Evolutionary conservation across 1,284 basidiomycete genomes (phyloP), one percentile per base, ranked within the genome.

Genomic region (Fomitopsis schrenkii): DNA sequence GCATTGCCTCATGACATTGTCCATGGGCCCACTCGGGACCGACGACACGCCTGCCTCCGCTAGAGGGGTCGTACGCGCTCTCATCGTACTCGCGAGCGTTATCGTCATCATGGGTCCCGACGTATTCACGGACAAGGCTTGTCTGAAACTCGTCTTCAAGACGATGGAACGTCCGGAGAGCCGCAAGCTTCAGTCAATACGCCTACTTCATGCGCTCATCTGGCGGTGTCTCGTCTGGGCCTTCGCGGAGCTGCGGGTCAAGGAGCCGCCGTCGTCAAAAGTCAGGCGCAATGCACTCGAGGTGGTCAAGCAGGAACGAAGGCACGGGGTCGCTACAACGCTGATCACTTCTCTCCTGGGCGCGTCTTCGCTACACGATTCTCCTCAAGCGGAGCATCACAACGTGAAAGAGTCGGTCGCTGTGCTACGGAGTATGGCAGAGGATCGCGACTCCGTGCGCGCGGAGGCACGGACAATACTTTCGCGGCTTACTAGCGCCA

Each of bases 151-250:
- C 36, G 68, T 81, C 41, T 63, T 81, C 8, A 68, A 71, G 7
- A 69, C 73, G 1, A 70, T 84, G 15, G 70, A 67, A 6, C 63
- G 67, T 50, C 65, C 76, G 2, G 69, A 72, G 9, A 67, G 57
- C 1, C 75, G 78, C 62, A 73, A 75, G 54, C 70, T 71, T 22
- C 68, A 70, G 10, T 59, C 69, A 14, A 69, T 79, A 9, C 73
- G 74, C 10, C 69, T 72, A 9, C 68, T 83, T 9, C 79, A 81
- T 56, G 67, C 78, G 0, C 77, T 79, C 44, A 69, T 82, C 26
- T 88, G 85, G 85, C 76, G 74, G 58, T 78, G 80, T 57, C 72
- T 86, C 17, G 70, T 86, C 30, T 87, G 86, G 85, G 77, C 80
- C 0, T 85, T 81, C 62, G 72, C 76, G 15, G 72, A 76, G 58